A percentile compares a stretch with the other conserved stretches of the same genome.
phyloP scores from a whole-genome alignment of 176 grass and related monocot species.

The Cenchrus purpureus region DNA sequence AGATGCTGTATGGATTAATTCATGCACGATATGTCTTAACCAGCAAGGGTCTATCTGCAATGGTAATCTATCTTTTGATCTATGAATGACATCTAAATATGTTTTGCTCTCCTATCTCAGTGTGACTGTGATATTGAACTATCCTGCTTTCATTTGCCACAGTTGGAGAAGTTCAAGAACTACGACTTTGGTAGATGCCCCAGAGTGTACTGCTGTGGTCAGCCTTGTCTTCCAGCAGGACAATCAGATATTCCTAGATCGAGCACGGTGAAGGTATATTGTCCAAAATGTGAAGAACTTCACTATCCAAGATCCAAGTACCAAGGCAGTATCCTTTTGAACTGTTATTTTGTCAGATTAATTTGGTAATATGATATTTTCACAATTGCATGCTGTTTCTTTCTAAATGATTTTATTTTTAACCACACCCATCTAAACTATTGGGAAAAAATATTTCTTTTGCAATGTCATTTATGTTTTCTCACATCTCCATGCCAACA shows the following conservation, averaged over 20 bases:
- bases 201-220: constrained; percentile 89
- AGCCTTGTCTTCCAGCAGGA: constrained; percentile 93
- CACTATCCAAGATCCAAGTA: constrained; percentile 95
- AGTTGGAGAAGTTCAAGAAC: constrained; percentile 97
- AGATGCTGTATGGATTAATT: constrained; percentile 98
- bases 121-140: constrained; percentile 7
- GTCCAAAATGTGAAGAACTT: constrained; percentile 96
- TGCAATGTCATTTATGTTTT: background rate
- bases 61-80: constrained; percentile 59
- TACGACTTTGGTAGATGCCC: constrained; percentile 99
- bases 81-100: constrained; percentile 15
- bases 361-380: constrained; percentile 11
- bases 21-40: constrained; percentile 93
- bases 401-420: constrained; percentile 3
- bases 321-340: constrained; percentile 98
- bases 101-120: constrained; percentile 12
- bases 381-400: background rate
- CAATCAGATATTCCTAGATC: constrained; percentile 93
- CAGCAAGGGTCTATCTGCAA: constrained; percentile 94
- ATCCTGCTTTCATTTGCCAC: constrained; percentile 32
- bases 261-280: constrained; percentile 95
- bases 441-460: background rate
- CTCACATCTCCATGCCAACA: background rate
- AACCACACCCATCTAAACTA: background rate
- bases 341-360: background rate